These are phyloP conservation scores for Trypanosoma scelopori DNA, from an alignment of 208 protist species.

Conservation along the genomic window DNA sequence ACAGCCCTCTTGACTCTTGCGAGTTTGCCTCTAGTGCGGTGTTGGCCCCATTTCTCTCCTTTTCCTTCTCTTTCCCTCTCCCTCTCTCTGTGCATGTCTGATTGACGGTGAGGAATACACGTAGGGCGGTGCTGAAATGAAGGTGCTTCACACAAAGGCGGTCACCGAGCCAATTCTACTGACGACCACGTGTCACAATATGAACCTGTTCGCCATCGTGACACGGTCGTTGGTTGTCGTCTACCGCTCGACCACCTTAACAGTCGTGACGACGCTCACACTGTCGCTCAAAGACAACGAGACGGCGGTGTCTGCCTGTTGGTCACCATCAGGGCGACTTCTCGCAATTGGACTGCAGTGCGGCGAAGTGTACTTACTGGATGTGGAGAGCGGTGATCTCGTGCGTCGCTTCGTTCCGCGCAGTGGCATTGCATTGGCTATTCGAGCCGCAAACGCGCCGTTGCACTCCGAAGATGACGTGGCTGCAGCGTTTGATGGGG, in stretches of 20 bases:
- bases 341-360: conserved; percentile 54
- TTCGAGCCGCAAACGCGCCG: neutral
- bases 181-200: conserved; percentile 69
- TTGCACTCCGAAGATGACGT: neutral
- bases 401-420: conserved; percentile 52
- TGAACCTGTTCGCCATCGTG: conserved; percentile 78
- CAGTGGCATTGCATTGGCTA: neutral
- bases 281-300: conserved; percentile 26
- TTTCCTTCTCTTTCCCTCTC: conserved; percentile 1
- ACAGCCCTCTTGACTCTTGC: neutral
- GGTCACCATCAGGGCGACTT: conserved; percentile 74
- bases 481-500: neutral
- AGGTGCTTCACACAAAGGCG: conserved; percentile 70
- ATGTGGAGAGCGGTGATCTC: conserved; percentile 70
- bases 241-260: conserved; percentile 80
- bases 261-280: conserved; percentile 51
- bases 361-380: conserved; percentile 52
- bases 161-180: conserved; percentile 64
- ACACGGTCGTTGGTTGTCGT: conserved; percentile 50
- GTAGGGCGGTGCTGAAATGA: conserved; percentile 42
- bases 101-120: neutral
- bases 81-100: neutral
- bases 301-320: conserved; percentile 32
- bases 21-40: too few species aligned
- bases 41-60: neutral